A percentile compares a stretch with the other conserved stretches of the same genome.
phyloP scores from a whole-genome alignment of 495 filamentous ascomycete genomes.

The Hypoxylon cercidicola region DNA sequence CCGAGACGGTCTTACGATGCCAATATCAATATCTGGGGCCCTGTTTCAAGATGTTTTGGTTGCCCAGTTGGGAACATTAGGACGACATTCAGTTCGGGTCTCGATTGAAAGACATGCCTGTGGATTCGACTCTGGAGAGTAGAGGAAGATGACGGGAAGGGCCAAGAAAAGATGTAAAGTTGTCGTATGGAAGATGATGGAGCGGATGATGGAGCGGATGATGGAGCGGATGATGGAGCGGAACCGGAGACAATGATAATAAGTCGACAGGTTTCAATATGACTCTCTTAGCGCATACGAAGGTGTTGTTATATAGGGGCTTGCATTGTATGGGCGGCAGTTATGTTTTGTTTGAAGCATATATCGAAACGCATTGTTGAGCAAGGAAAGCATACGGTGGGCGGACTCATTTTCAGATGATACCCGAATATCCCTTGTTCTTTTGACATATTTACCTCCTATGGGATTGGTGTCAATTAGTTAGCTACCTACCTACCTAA shows the following conservation, averaged over 20 bases:
- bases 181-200: neutral
- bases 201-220: no score
- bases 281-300: neutral
- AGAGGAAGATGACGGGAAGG: no score
- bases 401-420: slow-evolving; percentile 26
- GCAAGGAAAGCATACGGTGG: slow-evolving; percentile 20
- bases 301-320: neutral
- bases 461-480: no score
- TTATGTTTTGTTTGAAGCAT: slow-evolving; percentile 9
- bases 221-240: neutral
- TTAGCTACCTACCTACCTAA: no score
- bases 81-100: no score
- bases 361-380: slow-evolving; percentile 15
- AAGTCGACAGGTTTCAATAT: neutral
- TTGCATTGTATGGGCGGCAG: slow-evolving; percentile 24
- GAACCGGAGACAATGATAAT: neutral
- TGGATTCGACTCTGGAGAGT: no score
- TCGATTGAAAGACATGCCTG: no score
- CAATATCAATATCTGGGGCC: no score
- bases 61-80: neutral
- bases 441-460: neutral
- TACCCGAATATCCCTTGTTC: slow-evolving; percentile 28
- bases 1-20: neutral
- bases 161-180: no score
- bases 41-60: neutral